phyloP scores from a whole-genome alignment of 1,139 yeast genomes.

The Meyerozyma elateridarum region DNA sequence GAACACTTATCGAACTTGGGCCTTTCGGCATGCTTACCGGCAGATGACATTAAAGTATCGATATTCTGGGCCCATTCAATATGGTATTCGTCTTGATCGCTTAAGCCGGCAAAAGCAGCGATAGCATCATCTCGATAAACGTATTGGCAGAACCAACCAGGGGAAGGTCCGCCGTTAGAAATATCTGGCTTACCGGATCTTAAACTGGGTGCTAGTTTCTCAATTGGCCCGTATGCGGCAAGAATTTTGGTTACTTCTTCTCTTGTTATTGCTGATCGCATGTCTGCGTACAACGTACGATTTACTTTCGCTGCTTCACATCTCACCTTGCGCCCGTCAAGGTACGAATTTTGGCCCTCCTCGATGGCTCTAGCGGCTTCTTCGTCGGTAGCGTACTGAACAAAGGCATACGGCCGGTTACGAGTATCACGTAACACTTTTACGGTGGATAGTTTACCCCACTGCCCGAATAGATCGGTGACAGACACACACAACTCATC shows the following conservation, averaged over 20 bases:
- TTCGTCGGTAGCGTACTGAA: conserved; percentile 68
- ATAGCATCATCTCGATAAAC: conserved; percentile 89
- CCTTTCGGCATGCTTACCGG: conserved; percentile 1
- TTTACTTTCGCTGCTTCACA: conserved; percentile 92
- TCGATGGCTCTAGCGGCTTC: conserved; percentile 69
- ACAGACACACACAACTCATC: conserved; percentile 70
- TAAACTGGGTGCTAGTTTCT: conserved; percentile 49
- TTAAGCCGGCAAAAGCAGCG: conserved; percentile 70
- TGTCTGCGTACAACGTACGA: conserved; percentile 58
- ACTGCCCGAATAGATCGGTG: conserved; percentile 55
- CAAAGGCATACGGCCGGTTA: conserved; percentile 91
- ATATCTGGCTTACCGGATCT: conserved; percentile 14
- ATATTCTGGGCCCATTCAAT: conserved; percentile 88
- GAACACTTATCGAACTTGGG: conserved; percentile 60
- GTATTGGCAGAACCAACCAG: conserved; percentile 81
- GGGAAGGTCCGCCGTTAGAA: too few relatives aligned
- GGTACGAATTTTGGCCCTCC: conserved; percentile 61
- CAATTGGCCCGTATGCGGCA: conserved; percentile 66
- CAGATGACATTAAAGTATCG: conserved; percentile 22
- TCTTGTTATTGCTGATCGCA: conserved; percentile 20
- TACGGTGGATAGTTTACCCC: conserved; percentile 70
- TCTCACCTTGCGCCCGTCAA: conserved; percentile 74
- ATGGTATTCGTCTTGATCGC: conserved; percentile 45
- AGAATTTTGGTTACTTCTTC: conserved; percentile 35
- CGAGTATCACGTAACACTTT: conserved; percentile 80